phyloP scores from a whole-genome alignment of 352 stramenopile genomes.

The Pythium coloratum region DNA sequence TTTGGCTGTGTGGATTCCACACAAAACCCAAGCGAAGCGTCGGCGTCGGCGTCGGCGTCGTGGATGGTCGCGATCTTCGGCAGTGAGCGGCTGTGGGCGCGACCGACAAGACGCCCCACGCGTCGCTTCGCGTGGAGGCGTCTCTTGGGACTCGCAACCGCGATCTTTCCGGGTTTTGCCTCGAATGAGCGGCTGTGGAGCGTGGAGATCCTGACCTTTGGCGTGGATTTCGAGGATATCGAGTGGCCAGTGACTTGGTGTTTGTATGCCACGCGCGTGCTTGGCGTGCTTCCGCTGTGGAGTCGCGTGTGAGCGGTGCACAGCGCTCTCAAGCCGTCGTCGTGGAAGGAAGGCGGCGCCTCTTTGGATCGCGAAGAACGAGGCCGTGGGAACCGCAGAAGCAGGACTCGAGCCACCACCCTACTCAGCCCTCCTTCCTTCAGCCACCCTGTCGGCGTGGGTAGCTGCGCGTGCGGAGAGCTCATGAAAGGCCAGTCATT shows the following conservation, averaged over 20 bases:
- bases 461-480: neutral
- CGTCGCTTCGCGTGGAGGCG: neutral
- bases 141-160: constrained; percentile 12
- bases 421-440: neutral
- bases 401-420: no score
- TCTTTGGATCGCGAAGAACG: neutral
- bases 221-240: neutral
- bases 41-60: constrained; percentile 1
- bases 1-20: neutral
- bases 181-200: neutral
- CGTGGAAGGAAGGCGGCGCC: neutral
- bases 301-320: constrained; percentile 24
- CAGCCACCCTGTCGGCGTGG: neutral
- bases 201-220: constrained; percentile 8
- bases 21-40: neutral
- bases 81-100: constrained; percentile 6
- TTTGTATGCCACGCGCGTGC: constrained; percentile 13
- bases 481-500: constrained; percentile 19
- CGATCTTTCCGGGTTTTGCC: constrained; percentile 8
- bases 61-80: constrained; percentile 20
- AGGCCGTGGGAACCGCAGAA: neutral
- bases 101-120: constrained; percentile 9
- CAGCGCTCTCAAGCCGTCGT: constrained; percentile 26
- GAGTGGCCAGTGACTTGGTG: neutral
- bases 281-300: neutral